Evolutionary conservation across 192 early-diverging fungal species (phyloP).

Genomic region (Cladochytrium replicatum): DNA sequence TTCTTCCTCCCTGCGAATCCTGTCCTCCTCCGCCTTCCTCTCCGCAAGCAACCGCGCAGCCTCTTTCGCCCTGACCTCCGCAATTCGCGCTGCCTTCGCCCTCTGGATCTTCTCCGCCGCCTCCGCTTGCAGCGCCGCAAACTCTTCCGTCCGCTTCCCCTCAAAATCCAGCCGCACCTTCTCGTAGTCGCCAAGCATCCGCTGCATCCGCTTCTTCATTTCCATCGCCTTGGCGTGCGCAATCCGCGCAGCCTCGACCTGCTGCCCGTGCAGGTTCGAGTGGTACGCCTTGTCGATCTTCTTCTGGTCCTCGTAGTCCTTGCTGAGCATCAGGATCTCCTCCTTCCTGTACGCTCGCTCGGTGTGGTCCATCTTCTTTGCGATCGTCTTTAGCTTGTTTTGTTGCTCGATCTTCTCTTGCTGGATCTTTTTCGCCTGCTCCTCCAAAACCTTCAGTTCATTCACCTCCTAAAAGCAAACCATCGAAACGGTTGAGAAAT

Average conservation of each 20-base stretch:
- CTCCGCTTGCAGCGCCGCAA: conserved; percentile 40
- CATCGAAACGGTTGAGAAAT: no score
- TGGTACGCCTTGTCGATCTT: conserved; percentile 70
- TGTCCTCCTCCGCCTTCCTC: conserved; percentile 20
- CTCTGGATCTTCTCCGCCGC: conserved; percentile 54
- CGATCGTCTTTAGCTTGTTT: conserved; percentile 59
- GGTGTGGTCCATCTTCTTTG: conserved; percentile 77
- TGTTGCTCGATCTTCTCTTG: conserved; percentile 77
- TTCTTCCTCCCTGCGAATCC: conserved; percentile 9
- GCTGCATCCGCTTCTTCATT: conserved; percentile 66
- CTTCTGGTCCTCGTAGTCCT: conserved; percentile 88
- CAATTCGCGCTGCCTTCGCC: conserved; percentile 63
- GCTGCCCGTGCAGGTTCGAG: conserved; percentile 59
- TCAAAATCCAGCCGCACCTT: conserved; percentile 44
- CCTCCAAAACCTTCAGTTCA: conserved; percentile 60
- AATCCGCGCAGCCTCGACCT: conserved; percentile 48
- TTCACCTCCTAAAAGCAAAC: conserved; percentile 74
- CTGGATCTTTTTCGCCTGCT: conserved; percentile 85
- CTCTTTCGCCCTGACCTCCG: conserved; percentile 42
- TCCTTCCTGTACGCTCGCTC: conserved; percentile 88
- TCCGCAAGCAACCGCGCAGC: conserved; percentile 26
- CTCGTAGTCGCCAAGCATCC: conserved; percentile 75
- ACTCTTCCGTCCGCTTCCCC: conserved; percentile 45
- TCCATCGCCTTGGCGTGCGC: conserved; percentile 64
- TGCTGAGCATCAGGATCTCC: conserved; percentile 80